Percentiles rank a stretch among this genome's conserved stretches.
Evolutionary conservation across 129 eudicot species (phyloP).

Genomic region (Apium graveolens): DNA sequence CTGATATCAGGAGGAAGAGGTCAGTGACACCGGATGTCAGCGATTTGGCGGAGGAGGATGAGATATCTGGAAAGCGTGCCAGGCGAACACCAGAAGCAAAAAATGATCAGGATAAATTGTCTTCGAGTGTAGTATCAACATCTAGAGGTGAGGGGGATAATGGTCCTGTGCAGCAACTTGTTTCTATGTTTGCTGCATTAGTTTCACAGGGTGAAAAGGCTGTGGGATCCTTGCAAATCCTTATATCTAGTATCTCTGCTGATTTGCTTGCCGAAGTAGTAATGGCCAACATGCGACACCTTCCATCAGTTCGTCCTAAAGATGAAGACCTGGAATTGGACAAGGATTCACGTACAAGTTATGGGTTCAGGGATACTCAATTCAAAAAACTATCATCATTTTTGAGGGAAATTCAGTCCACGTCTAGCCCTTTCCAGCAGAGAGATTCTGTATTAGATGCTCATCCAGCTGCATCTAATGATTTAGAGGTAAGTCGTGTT

Average conservation of each 20-base stretch:
- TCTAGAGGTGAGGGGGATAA: constrained; percentile 36
- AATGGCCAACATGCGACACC: constrained; percentile 76
- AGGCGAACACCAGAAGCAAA: constrained; percentile 34
- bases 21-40: constrained; percentile 28
- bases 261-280: constrained; percentile 94
- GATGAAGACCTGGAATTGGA: constrained; percentile 29
- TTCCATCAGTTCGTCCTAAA: constrained; percentile 56
- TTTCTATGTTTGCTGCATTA: constrained; percentile 78
- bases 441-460: constrained; percentile 26
- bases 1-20: constrained; percentile 56
- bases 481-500: constrained; percentile 32
- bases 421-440: constrained; percentile 24
- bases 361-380: constrained; percentile 23
- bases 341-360: constrained; percentile 24
- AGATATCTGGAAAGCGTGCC: constrained; percentile 59
- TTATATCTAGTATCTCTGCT: constrained; percentile 83
- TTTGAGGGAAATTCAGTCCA: constrained; percentile 44
- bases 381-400: constrained; percentile 50
- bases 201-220: constrained; percentile 99
- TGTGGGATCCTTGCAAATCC: constrained; percentile 71
- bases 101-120: constrained; percentile 20
- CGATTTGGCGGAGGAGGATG: constrained; percentile 43
- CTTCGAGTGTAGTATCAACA: constrained; percentile 29
- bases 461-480: constrained; percentile 19
- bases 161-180: constrained; percentile 87